Evolutionary conservation across 768 basidiomycete genomes (phyloP), one percentile per base, ranked within the genome.

Genomic region (Boletus rex-veris): DNA sequence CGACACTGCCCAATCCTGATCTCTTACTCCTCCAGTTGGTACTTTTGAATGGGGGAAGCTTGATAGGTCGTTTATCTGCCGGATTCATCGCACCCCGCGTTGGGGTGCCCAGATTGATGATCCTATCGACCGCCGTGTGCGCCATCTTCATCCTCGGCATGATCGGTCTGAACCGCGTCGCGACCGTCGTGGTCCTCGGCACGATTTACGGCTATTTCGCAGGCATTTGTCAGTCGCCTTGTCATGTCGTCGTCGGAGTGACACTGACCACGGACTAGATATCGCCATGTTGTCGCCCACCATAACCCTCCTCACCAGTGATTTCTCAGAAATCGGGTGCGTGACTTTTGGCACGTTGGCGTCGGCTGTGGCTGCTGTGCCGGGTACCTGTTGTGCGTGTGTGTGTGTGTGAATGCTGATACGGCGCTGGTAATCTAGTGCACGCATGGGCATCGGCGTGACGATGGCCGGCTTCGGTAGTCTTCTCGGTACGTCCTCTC

Each of bases 321-420:
- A 75, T 30, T 67, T 78, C 31, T 69, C 74, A 2, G 81, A 84
- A 61, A 75, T 84, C n/a, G 84, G 84, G 39, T 74, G 26, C n/a
- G 72, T 64, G 5, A 8, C 8, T 19, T 37, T 11, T 36, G 15
- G 12, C 11, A 11, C 12, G 35, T 16, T 14, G 35, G 35, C 15
- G 7, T 5, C 5, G 15, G 12, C 15, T 15, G 15, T 35, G 33
- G 4, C 10, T 35, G 33, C 10, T 21, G 24, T 24, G 24, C 24
- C 24, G 7, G 26, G 28, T 28, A 28, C 28, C 7, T 8, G 28
- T 28, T 8, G 28, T 28, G 24, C n/a, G n/a, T 24, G 28, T 28
- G 28, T 8, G 28, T 28, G 28, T 28, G 16, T n/a, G 8, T 8
- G 21, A 40, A 9, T 21, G 19, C 35, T 59, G 6, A 44, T 38